Conservation (phyloP, 1,284 basidiomycete genomes). For the Leccinum solheimii region DNA sequence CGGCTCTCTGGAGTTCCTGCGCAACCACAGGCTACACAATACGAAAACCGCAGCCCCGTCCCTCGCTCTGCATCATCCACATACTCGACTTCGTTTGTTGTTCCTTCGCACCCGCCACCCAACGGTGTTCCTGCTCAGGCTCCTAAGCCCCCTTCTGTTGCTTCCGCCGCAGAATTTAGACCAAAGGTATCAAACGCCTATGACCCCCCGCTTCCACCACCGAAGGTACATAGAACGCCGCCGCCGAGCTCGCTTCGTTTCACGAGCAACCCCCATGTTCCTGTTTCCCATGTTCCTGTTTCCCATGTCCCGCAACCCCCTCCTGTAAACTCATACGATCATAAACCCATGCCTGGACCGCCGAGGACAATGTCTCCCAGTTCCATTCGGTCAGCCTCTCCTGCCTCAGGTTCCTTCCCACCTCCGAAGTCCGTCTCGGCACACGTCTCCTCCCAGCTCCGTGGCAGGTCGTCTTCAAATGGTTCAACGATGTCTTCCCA, state of each 20-base stretch:
- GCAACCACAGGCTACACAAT: conserved; percentile 17
- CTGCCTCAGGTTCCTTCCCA: conserved; percentile 26
- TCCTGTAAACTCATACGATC: conserved; percentile 20
- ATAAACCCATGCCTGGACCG: conserved; percentile 15
- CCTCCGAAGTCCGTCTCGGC: conserved; percentile 18
- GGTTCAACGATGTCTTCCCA: conserved; percentile 48
- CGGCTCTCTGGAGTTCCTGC: conserved; percentile 23
- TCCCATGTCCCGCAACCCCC: conserved; percentile 18
- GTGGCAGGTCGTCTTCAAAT: conserved; percentile 50
- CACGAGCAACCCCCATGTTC: conserved; percentile 14
- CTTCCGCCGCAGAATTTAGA: conserved; percentile 44
- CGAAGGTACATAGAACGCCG: conserved; percentile 39
- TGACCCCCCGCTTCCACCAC: conserved; percentile 71
- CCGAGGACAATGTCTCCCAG: conserved; percentile 39
- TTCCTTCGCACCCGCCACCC: conserved; percentile 14
- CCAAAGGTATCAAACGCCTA: conserved; percentile 74
- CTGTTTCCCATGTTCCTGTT: conserved; percentile 9
- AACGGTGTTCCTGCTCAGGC: conserved; percentile 23
- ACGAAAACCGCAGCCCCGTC: conserved; percentile 13
- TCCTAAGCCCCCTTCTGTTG: conserved; percentile 38
- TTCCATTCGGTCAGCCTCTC: conserved; percentile 34
- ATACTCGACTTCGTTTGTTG: conserved; percentile 22
- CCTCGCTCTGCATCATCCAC: conserved; percentile 25
- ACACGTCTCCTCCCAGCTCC: conserved; percentile 28
- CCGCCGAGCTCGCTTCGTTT: conserved; percentile 32